phyloP scores from a whole-genome alignment of 2,329 filamentous ascomycete genomes.

The Pyrenophora graminea region DNA sequence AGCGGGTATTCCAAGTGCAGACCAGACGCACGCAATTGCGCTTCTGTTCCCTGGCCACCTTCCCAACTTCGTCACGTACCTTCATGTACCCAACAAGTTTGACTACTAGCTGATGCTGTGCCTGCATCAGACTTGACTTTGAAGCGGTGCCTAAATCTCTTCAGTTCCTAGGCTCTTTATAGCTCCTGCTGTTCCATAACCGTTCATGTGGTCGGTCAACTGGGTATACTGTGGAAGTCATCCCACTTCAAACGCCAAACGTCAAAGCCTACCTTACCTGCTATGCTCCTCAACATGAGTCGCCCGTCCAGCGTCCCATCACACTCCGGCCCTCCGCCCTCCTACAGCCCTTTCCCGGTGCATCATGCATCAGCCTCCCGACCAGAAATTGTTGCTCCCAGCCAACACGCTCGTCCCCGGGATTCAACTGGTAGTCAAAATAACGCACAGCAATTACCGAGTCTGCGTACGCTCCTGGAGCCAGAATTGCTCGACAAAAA shows the following conservation, averaged over 20 bases:
- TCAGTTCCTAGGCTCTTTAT: slow-evolving; percentile 29
- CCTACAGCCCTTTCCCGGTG: slow-evolving; percentile 36
- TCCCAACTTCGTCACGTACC: slow-evolving; percentile 31
- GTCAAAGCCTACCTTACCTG: slow-evolving; percentile 29
- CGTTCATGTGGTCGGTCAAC: slow-evolving; percentile 39
- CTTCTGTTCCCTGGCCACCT: slow-evolving; percentile 35
- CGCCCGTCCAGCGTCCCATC: slow-evolving; percentile 84
- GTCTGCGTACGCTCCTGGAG: slow-evolving; percentile 45
- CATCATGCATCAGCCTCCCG: slow-evolving; percentile 33
- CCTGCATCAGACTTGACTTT: slow-evolving; percentile 37
- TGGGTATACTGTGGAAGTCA: slow-evolving; percentile 39
- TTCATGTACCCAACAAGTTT: slow-evolving; percentile 38
- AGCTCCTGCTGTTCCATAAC: slow-evolving; percentile 37
- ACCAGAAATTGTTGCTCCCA: slow-evolving; percentile 29
- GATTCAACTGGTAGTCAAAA: slow-evolving; percentile 32
- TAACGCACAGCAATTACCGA: slow-evolving; percentile 43
- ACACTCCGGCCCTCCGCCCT: slow-evolving; percentile 57
- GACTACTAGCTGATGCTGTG: slow-evolving; percentile 38
- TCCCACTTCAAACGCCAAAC: slow-evolving; percentile 35
- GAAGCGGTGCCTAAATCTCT: slow-evolving; percentile 32
- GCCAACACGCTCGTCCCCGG: slow-evolving; percentile 32
- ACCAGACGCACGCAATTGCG: slow-evolving; percentile 42
- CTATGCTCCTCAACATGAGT: slow-evolving; percentile 69
- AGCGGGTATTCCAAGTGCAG: slow-evolving; percentile 38
- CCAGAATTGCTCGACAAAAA: slow-evolving; percentile 44